These are phyloP conservation scores for Exophiala mesophila DNA, from an alignment of 2,329 filamentous ascomycete genomes.

Conservation along the genomic window DNA sequence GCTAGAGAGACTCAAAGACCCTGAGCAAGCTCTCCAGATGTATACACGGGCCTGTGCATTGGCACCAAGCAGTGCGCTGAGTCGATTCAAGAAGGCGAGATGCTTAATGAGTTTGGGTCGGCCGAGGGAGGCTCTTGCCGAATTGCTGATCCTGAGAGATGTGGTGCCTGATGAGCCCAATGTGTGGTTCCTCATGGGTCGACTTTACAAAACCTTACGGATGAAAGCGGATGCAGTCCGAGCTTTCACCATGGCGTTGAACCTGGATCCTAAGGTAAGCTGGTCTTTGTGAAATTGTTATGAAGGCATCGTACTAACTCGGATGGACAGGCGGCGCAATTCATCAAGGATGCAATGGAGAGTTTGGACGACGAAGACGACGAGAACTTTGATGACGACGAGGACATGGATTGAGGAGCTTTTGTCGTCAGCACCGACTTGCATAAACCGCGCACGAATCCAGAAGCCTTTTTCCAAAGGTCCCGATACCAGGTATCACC, in stretches of 20 bases:
- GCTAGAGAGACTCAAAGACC: slow-evolving; percentile 81
- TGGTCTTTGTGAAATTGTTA: neutral
- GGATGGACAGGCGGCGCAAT: slow-evolving; percentile 66
- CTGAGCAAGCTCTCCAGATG: slow-evolving; percentile 69
- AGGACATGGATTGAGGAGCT: slow-evolving; percentile 41
- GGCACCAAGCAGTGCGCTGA: slow-evolving; percentile 73
- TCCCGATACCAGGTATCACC: no score
- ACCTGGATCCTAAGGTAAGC: slow-evolving; percentile 87
- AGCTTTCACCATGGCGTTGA: slow-evolving; percentile 90
- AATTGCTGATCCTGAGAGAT: slow-evolving; percentile 84
- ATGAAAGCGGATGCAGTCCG: slow-evolving; percentile 72
- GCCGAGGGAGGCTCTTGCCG: slow-evolving; percentile 67
- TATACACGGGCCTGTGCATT: slow-evolving; percentile 79
- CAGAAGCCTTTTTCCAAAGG: neutral
- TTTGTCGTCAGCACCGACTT: neutral
- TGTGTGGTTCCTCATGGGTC: slow-evolving; percentile 87
- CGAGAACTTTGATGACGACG: slow-evolving; percentile 57
- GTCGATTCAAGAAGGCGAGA: slow-evolving; percentile 88
- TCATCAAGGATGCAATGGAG: slow-evolving; percentile 97
- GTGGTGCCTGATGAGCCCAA: slow-evolving; percentile 91
- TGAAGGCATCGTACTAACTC: slow-evolving; percentile 17
- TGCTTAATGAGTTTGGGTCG: slow-evolving; percentile 71
- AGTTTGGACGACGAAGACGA: slow-evolving; percentile 72
- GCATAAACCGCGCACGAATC: neutral
- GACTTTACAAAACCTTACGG: slow-evolving; percentile 54